Percentiles rank a stretch among this genome's conserved stretches.
phyloP scores from a whole-genome alignment of 2,329 filamentous ascomycete genomes.

The Alternaria ventricosa region DNA sequence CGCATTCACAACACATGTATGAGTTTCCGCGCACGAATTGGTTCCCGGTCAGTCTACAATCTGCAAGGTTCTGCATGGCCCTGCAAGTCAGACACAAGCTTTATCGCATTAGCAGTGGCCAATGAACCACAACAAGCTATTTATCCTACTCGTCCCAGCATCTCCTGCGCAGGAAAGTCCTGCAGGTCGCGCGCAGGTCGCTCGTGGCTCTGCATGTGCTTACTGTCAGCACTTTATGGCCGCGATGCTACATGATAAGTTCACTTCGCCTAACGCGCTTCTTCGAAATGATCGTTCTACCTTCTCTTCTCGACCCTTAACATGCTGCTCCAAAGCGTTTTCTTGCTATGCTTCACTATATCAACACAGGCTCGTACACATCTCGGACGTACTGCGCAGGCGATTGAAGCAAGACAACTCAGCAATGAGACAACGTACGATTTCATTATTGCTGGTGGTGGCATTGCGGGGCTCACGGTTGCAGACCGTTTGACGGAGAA shows the following conservation, averaged over 20 bases:
- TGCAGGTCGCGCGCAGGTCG: not conserved
- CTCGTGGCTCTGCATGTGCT: not conserved
- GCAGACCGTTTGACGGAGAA: constrained; percentile 36
- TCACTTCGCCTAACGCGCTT: not conserved
- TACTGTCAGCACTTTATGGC: not conserved
- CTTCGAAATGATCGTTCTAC: not conserved
- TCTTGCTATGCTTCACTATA: not conserved
- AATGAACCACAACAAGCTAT: not conserved
- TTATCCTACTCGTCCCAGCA: not conserved
- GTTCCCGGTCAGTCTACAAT: not conserved
- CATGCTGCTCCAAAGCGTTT: not conserved
- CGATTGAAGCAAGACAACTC: constrained; percentile 9
- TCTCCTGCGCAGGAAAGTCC: not conserved
- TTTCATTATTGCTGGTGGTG: constrained; percentile 36
- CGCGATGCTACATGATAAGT: not conserved
- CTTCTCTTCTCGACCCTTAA: not conserved
- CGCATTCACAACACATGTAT: not conserved
- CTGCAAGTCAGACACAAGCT: not conserved
- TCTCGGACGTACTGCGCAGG: constrained; percentile 11
- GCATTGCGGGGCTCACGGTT: constrained; percentile 32
- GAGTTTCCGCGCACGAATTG: not conserved
- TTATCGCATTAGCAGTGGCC: not conserved
- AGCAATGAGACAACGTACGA: constrained; percentile 25
- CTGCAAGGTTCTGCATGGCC: not conserved
- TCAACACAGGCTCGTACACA: not conserved